Base-by-base conservation (phyloP, 2,329 filamentous ascomycete species). In the Fusarium mexicanum region DNA sequence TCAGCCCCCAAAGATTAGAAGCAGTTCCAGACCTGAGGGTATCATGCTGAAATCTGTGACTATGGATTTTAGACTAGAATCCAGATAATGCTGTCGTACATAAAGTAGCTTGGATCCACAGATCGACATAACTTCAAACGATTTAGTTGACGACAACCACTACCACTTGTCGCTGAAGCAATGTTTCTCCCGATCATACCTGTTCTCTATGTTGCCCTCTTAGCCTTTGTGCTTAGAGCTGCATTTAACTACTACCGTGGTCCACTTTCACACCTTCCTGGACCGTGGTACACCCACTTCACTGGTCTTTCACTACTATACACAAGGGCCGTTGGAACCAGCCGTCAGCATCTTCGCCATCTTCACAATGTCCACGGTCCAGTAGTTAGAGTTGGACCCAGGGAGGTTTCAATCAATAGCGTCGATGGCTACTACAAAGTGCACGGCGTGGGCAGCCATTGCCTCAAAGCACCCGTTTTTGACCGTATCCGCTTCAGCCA, bases 351-450 rank as follows among this genome's bases (percentile, higher is more conserved):
- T 37, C 53, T 68, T n/a, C 63, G 64, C 6, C n/a, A 29, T 17
- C 20, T 61, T 11, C 65, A 68, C 22, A 53, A 43, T 3, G 9
- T 5, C 1, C 22, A 68, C 1, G 65, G 65, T 4, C 53, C 65
- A 3, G 65, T 68, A 4, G 46, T 67, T 0, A 47, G 65, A 8
- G 46, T 67, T 2, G 65, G 65, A 3, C 65, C 65, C 0, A 41
- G 29, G 2, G 65, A 68, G 5, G 53, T 68, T 2, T 68, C 65
- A 0, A 24, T 68, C 14, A 68, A 68, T 9, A 68, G 65, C 22
- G 33, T 68, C 3, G 65, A 67, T 53, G 40, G 63, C 3, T 68
- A 68, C 14, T 68, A 68, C 46, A 68, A 68, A 22, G 40, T 68
- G 1, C 65, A 68, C 3, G 65, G 65, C 3, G 65, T 68, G 9